Evolutionary conservation across 352 stramenopile genomes (phyloP), one percentile per base, ranked within the genome.

Genomic region (Phytophthora fragariaefolia): DNA sequence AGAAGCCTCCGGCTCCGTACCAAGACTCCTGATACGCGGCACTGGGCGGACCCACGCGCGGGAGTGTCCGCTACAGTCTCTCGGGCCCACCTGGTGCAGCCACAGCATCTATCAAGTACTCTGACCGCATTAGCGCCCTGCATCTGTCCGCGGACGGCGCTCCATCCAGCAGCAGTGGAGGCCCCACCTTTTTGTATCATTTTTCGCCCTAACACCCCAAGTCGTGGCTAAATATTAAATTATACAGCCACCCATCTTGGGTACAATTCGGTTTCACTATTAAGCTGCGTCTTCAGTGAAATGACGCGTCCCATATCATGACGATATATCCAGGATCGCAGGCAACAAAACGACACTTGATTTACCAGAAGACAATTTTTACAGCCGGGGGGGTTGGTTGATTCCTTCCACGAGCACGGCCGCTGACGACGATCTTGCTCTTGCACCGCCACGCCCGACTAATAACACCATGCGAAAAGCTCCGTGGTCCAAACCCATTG

Each of bases 151-250:
- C 51, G 53, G 27, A 30, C 52, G 55, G 38, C n/a, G 66, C 59
- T 60, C 30, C 59, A 69, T 48, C 64, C 57, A 67, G 24, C 26
- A 71, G 58, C 52, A 12, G 24, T 47, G 59, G 50, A 6, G 54
- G 63, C 43, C 56, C 49, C 62, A 59, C 63, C 32, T 71, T n/a
- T 57, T 72, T 50, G 64, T 68, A 63, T 72, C 64, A 67, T 68
- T 52, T 51, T 55, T 43, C 32, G 20, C 36, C 57, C 43, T 66
- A 57, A 18, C 30, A 54, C 40, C 3, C 34, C 40, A 47, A 18
- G 34, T 42, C 13, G 18, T 13, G 10, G 28, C 13, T 42, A 3
- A 15, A 53, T 28, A 24, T 43, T 32, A 48, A n/a, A n/a, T n/a
- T n/a, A n/a, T n/a, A n/a, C n/a, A n/a, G n/a, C n/a, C n/a, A n/a